Evolutionary conservation across 2,329 filamentous ascomycete species (phyloP), one percentile per base, ranked within the genome.

Genomic region (Madurella fahalii): DNA sequence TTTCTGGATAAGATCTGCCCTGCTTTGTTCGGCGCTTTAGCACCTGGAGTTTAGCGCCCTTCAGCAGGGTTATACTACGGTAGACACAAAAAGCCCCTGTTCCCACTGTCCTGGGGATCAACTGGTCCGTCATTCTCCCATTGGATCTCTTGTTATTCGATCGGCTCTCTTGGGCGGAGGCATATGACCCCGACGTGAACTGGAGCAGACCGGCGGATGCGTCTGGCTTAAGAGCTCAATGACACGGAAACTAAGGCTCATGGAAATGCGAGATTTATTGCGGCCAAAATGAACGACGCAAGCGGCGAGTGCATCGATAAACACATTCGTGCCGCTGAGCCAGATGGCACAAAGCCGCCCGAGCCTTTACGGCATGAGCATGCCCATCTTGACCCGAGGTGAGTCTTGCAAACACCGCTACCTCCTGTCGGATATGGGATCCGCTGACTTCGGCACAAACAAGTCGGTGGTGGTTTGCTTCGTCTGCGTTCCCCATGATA

Each of bases 401-500:
- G 61, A 54, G 69, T 55, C 11, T 39, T 32, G 12, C 2, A 44
- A 43, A 32, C 12, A 18, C 12, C 18, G 4, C 18, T 16, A 37
- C 11, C 15, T 15, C 32, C 44, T 48, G 42, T 15, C 13, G 34
- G 7, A 41, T 31, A 40, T 39, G 32, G 32, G 7, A 25, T 43
- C 11, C 5, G 16, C 9, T 16, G 1, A 15, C 34, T 16, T 2
- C 15, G 13, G 12, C 34, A 13, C n/a, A 15, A 45, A 25, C 3
- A 25, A 82, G 79, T 53, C 80, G 80, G 17, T 85, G 81, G 81
- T 86, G 82, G 82, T 79, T 85, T 63, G 77, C 81, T 25, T 82
- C 81, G 2, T 81, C 82, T 1, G 82, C 80, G 9, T 85, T 92
- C 59, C 89, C 88, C 32, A 83, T 96, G 67, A 79, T 94, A 11